Base-by-base conservation (phyloP, 1,139 yeast species). In the Schwanniomyces etchellsii region DNA sequence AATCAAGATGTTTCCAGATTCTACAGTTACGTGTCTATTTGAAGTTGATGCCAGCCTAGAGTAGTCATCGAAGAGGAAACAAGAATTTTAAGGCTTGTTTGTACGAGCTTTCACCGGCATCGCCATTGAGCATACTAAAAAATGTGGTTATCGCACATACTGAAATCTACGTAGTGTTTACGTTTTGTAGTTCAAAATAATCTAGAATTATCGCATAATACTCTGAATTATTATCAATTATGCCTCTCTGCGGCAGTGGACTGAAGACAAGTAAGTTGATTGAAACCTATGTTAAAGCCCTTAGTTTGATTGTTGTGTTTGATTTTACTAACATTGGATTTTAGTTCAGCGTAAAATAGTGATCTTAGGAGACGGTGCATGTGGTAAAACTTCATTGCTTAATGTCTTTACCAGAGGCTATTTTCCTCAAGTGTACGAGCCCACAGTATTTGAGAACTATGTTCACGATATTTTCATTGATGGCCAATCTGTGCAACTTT, bases 391-490 rank as follows among this genome's bases (percentile, higher is more conserved):
- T 5, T 56, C 62, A 4, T 68, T 91, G 36, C 69, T 91, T 51
- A 93, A 91, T 54, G 96, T 93, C 38, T 91, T 91, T 62, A 91
- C 98, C 5, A 71, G 96, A 49, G 98, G 98, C 2, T 91, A 91
- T 60, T 91, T 91, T 60, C 98, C 98, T 6, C 96, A 91, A 52
- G 97, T 91, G 14, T 91, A 91, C 57, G 98, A 91, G 50, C 98
- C 98, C 16, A 91, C 98, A 0, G 97, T 91, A 21, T 91, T 91
- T 58, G 98, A 91, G 56, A 91, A 91, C 63, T 91, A 91, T 55
- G 95, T 89, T 36, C 98, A 91, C 60, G 98, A 91, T 55, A 89
- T 91, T 42, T 91, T 85, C 60, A 88, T 91, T 36, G 98, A 91
- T 55, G 93, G 93, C 28, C 89, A 86, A 55, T 88, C 93, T 31